Evolutionary conservation across 2,329 filamentous ascomycete species (phyloP).

Genomic region (Phialemoniopsis sp.): DNA sequence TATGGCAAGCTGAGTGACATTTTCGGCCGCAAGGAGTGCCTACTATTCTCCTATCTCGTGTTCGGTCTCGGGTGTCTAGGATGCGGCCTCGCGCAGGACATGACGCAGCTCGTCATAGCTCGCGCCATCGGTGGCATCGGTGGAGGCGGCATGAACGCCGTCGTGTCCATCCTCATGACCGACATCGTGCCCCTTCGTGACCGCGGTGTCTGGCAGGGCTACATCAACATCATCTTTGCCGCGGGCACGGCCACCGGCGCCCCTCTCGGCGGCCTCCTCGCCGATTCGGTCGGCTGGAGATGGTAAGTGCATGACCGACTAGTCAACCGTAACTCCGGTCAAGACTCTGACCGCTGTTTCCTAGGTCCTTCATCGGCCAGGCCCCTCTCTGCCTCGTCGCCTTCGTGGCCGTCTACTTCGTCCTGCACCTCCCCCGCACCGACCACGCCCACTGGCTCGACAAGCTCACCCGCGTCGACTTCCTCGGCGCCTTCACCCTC

Average conservation of each 20-base stretch:
- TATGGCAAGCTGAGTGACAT: constrained; percentile 47
- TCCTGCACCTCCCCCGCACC: constrained; percentile 55
- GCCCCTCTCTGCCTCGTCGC: constrained; percentile 65
- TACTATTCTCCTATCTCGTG: constrained; percentile 53
- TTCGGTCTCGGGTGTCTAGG: constrained; percentile 40
- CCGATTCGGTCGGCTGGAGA: constrained; percentile 71
- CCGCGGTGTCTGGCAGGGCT: constrained; percentile 69
- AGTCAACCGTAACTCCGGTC: constrained; percentile 4
- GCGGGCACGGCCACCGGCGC: constrained; percentile 65
- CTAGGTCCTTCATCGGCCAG: constrained; percentile 67
- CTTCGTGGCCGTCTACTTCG: constrained; percentile 57
- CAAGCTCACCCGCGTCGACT: constrained; percentile 68
- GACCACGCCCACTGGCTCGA: constrained; percentile 58
- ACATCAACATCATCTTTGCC: constrained; percentile 68
- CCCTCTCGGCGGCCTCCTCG: constrained; percentile 60
- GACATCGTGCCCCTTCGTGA: constrained; percentile 68
- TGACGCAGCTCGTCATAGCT: constrained; percentile 23
- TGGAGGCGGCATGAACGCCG: constrained; percentile 67
- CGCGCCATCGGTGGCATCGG: constrained; percentile 54
- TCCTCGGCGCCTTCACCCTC: constrained; percentile 64
- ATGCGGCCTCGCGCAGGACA: constrained; percentile 48
- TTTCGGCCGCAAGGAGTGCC: constrained; percentile 62
- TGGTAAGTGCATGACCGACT: constrained; percentile 42
- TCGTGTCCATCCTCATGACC: constrained; percentile 65
- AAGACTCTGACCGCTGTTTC: not conserved